phyloP scores from a whole-genome alignment of 164 flowering plant genomes.

The Taxillus chinensis region DNA sequence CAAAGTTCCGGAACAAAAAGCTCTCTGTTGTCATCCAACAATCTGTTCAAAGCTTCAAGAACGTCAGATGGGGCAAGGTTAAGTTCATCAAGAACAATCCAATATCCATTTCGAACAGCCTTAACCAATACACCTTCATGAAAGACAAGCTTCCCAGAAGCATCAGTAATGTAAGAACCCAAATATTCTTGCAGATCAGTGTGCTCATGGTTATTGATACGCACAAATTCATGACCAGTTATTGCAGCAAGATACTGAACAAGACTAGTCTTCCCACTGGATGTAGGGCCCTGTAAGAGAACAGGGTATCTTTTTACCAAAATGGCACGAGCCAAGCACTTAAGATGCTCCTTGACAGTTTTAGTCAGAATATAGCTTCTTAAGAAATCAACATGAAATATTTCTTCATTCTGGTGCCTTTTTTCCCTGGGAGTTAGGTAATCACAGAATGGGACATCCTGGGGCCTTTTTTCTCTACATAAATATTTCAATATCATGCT shows the following conservation, averaged over 20 bases:
- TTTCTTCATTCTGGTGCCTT: too few relatives aligned
- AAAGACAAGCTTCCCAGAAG: conserved; percentile 74
- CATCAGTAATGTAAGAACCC: conserved; percentile 78
- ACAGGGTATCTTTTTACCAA: conserved; percentile 79
- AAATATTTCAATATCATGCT: conserved; percentile 32
- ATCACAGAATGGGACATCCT: conserved; percentile 27
- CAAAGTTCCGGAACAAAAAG: conserved; percentile 82
- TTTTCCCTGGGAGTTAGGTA: conserved; percentile 20
- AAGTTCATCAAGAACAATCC: conserved; percentile 98
- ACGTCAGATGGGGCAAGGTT: conserved; percentile 98
- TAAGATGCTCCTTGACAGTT: conserved; percentile 63
- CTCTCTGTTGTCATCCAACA: conserved; percentile 94
- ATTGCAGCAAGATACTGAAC: conserved; percentile 79
- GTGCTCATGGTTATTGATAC: conserved; percentile 95
- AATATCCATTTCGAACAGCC: conserved; percentile 80
- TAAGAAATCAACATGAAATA: conserved; percentile 18
- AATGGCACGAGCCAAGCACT: conserved; percentile 64
- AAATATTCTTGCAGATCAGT: conserved; percentile 95
- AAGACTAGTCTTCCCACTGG: conserved; percentile 99
- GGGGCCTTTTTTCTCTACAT: conserved; percentile 34
- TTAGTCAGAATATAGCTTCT: conserved; percentile 54
- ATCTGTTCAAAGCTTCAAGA: conserved; percentile 82
- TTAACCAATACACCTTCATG: conserved; percentile 86
- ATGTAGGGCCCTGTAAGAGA: conserved; percentile 95
- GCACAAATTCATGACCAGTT: conserved; percentile 80